Conservation (phyloP, 1,139 yeast species). For the Geotrichum siamense region DNA sequence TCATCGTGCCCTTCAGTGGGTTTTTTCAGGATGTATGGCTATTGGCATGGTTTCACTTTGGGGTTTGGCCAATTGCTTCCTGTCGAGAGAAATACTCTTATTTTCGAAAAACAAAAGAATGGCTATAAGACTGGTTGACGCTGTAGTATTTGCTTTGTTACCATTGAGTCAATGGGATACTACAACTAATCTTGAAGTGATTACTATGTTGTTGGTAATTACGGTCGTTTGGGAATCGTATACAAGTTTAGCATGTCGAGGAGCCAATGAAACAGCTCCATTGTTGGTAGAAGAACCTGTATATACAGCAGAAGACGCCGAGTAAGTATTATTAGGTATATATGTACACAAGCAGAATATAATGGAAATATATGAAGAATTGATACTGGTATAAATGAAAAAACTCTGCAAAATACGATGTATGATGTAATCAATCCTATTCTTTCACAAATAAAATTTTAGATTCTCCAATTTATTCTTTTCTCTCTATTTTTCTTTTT, state of each 20-base stretch:
- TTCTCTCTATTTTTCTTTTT: too few species aligned
- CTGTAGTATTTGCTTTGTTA: conserved; percentile 10
- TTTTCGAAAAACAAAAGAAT: conserved; percentile 14
- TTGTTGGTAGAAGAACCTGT: background rate
- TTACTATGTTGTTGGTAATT: conserved; percentile 4
- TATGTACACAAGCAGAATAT: too few species aligned
- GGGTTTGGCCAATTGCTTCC: conserved; percentile 13
- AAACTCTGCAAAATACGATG: too few species aligned
- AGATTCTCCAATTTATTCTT: too few species aligned
- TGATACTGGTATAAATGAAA: too few species aligned
- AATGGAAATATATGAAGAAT: too few species aligned
- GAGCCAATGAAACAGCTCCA: background rate
- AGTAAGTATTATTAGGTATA: too few species aligned
- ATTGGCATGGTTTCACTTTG: conserved; percentile 17
- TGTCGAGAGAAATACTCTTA: conserved; percentile 4
- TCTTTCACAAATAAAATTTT: too few species aligned
- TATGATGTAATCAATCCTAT: too few species aligned
- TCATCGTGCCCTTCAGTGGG: conserved; percentile 11
- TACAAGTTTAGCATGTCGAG: conserved; percentile 4
- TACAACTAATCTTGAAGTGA: conserved; percentile 3
- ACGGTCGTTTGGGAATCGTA: conserved; percentile 19
- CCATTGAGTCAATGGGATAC: conserved; percentile 12
- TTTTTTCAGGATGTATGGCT: conserved; percentile 15
- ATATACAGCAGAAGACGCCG: background rate
- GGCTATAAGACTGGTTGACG: conserved; percentile 12